These are phyloP conservation scores for Pseudonitzschia delicatissima DNA, from an alignment of 108 stramenopile genomes.

Conservation along the genomic window DNA sequence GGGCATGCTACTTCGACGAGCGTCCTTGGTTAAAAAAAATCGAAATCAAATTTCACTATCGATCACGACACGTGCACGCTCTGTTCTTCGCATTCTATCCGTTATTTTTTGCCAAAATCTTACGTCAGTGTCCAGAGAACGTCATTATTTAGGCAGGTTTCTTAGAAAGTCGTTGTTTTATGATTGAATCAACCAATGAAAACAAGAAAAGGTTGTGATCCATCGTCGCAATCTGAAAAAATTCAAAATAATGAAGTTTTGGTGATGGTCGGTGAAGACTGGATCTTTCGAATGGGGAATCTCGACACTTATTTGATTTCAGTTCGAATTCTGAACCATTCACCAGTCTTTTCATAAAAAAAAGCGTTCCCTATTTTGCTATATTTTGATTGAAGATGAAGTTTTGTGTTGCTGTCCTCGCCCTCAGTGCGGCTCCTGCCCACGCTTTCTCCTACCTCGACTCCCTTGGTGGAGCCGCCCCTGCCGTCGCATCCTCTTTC, in stretches of 20 bases:
- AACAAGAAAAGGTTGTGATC: no score
- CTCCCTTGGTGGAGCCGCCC: conserved; percentile 6
- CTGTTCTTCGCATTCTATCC: not conserved
- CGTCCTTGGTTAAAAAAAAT: no score
- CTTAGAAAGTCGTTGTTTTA: not conserved
- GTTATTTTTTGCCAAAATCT: not conserved
- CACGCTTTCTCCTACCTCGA: conserved; percentile 30
- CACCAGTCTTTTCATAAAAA: no score
- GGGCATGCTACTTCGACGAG: no score
- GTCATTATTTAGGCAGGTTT: not conserved
- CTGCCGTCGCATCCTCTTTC: conserved; percentile 8
- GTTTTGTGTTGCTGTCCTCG: conserved; percentile 25
- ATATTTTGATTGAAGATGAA: conserved; percentile 27
- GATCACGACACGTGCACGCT: not conserved
- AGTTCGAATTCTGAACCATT: no score
- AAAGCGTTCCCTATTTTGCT: no score
- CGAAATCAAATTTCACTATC: no score
- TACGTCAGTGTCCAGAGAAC: not conserved
- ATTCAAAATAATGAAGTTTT: no score
- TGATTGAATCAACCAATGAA: conserved; percentile 6
- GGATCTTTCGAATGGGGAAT: no score
- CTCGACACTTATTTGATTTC: no score
- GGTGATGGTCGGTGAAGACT: no score
- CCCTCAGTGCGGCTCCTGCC: conserved; percentile 17
- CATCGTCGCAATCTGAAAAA: no score